Evolutionary conservation across 2,329 filamentous ascomycete genomes (phyloP).

Genomic region (Penicillium sp.): DNA sequence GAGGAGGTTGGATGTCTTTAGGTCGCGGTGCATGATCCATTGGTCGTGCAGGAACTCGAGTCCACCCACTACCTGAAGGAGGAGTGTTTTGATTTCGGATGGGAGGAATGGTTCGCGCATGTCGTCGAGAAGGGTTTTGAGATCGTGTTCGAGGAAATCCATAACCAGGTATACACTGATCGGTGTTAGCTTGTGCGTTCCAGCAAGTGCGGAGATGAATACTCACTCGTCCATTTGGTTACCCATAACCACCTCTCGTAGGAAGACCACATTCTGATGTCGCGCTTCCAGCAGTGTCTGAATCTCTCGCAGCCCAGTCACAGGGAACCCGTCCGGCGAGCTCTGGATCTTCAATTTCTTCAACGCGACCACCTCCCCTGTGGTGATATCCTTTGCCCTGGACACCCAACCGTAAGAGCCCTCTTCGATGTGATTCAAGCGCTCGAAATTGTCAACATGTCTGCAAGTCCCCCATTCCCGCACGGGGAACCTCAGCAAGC

Average conservation of each 20-base stretch:
- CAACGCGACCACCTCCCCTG: conserved; percentile 80
- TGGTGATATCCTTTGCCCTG: conserved; percentile 71
- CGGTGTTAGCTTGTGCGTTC: background rate
- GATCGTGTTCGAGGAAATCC: conserved; percentile 96
- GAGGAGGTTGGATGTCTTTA: conserved; percentile 91
- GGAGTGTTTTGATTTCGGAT: conserved; percentile 87
- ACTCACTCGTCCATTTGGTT: conserved; percentile 60
- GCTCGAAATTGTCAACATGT: conserved; percentile 84
- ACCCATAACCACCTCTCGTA: conserved; percentile 83
- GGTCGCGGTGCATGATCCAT: conserved; percentile 90
- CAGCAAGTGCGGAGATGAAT: background rate
- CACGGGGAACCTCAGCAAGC: conserved; percentile 70
- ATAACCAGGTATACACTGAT: conserved; percentile 85
- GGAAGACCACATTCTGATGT: conserved; percentile 77
- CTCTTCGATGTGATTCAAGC: conserved; percentile 95
- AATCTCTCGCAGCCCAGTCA: conserved; percentile 91
- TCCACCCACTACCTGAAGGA: conserved; percentile 78
- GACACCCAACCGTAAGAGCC: conserved; percentile 95
- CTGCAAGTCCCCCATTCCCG: conserved; percentile 69
- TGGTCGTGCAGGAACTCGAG: conserved; percentile 82
- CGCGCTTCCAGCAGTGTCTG: conserved; percentile 79
- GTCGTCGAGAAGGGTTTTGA: conserved; percentile 88
- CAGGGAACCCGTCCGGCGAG: conserved; percentile 77
- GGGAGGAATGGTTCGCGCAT: conserved; percentile 93
- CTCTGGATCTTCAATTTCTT: conserved; percentile 91